Evolutionary conservation across 2,329 filamentous ascomycete genomes (phyloP), one percentile per base, ranked within the genome.

Genomic region (Diaporthe ilicicola): DNA sequence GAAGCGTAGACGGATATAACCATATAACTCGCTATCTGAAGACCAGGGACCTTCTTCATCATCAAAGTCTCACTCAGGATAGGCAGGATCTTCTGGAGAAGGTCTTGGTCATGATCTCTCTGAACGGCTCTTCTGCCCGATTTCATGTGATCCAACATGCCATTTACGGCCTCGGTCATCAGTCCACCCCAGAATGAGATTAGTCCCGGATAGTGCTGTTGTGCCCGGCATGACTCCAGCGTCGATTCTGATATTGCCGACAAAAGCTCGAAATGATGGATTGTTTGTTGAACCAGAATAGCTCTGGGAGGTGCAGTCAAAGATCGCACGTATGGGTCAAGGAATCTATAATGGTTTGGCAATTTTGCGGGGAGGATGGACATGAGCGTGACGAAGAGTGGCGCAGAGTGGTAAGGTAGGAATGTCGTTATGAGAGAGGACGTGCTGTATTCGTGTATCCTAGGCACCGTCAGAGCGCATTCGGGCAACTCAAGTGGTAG

Each of bases 171-270:
- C 81, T 99, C 95, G 0, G 94, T 94, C 79, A 93, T 91, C 65
- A 98, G 86, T 55, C 94, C 92, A 5, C 93, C 94, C 95, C 96
- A 99, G 79, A 99, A 98, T 0, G 93, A 92, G 68, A 97, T 83
- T 71, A 98, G 83, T 1, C 91, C 90, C 48, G 93, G 89, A 76
- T 96, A 93, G 67, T 95, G 91, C 70, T 93, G 91, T 67, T 90
- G 88, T 50, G 88, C 85, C 67, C 90, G 88, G 78, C 94, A 92
- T 29, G 93, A 90, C 70, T 91, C 89, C 34, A 97, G 83, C 15
- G 94, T 91, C 81, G 97, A 94, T 69, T 89, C 85, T 76, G 96
- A 97, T 67, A 98, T 85, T 12, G 90, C 84, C 1, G 91, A 86
- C 73, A 97, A 90, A 76, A 99, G 94, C 3, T 88, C 86, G 46